Base-by-base conservation (phyloP, 2,329 filamentous ascomycete species). In the Penicillium sp. region DNA sequence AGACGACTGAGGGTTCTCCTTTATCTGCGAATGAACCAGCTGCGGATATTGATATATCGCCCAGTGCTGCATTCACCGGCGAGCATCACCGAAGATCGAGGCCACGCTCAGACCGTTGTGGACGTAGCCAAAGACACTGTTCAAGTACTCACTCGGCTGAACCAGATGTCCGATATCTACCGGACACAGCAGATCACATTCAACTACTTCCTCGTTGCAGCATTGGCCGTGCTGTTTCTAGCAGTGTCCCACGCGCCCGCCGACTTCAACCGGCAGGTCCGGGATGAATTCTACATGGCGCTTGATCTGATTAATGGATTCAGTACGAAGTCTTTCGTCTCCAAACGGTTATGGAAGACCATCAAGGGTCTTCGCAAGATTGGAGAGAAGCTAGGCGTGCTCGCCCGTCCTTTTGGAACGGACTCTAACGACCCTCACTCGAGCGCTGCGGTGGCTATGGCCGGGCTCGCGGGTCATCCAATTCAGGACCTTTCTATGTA, bases 31-130 rank as follows among this genome's bases (percentile, higher is more conserved):
- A 82, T 89, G 35, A 96, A 95, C 61, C 90, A 95, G 73, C 88
- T 95, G 72, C 86, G 91, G 4, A 93, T 91, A 50, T 83, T 89
- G 66, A 87, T 96, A 25, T 91, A 95, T 67, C 88, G 89, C 0
- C 90, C 90, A 0, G 84, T 95, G 2, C 75, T 97, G 8, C 89
- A 95, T 67, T 92, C 87, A 14, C 83, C 88, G 3, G 87, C 83
- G 11, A 91, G 85, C 60, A 96, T 96, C 61, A 82, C 87, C 72
- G 81, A 86, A 49, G 86, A 95, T 64, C 78, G 84, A 42, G 72
- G 75, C 4, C 84, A 88, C 54, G 90, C 90, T 3, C 83, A 88
- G 61, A 87, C 80, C 0, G 81, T 82, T 3, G 78, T 84, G 18
- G 80, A 82, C 49, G 77, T 86, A 12, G 81, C 83, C 16, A 85